phyloP scores from a whole-genome alignment of 371 early-diverging fungal genomes.

The Mucor circinelloides region DNA sequence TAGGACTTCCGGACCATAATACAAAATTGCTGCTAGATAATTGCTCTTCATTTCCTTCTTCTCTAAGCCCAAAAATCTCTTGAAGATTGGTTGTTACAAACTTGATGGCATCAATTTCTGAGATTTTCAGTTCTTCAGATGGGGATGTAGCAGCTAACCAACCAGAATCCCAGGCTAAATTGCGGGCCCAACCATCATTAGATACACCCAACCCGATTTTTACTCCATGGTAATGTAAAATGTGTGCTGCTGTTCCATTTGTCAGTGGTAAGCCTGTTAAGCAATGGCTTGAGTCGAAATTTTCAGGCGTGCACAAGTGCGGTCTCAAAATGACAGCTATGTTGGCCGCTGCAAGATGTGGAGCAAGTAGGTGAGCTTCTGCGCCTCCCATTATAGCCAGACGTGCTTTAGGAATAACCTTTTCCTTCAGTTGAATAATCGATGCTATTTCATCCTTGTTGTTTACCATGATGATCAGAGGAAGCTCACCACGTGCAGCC shows the following conservation, averaged over 20 bases:
- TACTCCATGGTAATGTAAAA: constrained; percentile 66
- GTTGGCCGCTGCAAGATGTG: constrained; percentile 55
- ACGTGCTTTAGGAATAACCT: constrained; percentile 36
- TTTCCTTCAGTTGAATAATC: constrained; percentile 61
- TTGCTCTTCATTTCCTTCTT: background rate
- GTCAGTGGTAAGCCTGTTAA: constrained; percentile 62
- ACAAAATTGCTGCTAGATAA: constrained; percentile 34
- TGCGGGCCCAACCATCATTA: constrained; percentile 62
- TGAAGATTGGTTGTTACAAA: constrained; percentile 73
- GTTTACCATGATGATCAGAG: constrained; percentile 59
- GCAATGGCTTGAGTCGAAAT: constrained; percentile 70
- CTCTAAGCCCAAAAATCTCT: constrained; percentile 58
- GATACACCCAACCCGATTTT: constrained; percentile 62
- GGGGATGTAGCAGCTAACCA: constrained; percentile 61
- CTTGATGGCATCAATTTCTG: constrained; percentile 70
- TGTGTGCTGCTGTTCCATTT: constrained; percentile 61
- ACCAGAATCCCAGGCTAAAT: constrained; percentile 79
- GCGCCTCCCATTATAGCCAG: constrained; percentile 65
- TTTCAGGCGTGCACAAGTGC: constrained; percentile 64
- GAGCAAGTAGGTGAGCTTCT: constrained; percentile 73
- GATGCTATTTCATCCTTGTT: constrained; percentile 76
- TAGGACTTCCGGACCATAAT: constrained; percentile 57
- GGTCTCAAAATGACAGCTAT: constrained; percentile 73
- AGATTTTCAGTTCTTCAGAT: constrained; percentile 32
- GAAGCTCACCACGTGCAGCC: constrained; percentile 65